A percentile compares a stretch with the other conserved stretches of the same genome.
These are phyloP conservation scores for Trichoderma breve DNA, from an alignment of 2,329 filamentous ascomycete species.

Conservation along the genomic window DNA sequence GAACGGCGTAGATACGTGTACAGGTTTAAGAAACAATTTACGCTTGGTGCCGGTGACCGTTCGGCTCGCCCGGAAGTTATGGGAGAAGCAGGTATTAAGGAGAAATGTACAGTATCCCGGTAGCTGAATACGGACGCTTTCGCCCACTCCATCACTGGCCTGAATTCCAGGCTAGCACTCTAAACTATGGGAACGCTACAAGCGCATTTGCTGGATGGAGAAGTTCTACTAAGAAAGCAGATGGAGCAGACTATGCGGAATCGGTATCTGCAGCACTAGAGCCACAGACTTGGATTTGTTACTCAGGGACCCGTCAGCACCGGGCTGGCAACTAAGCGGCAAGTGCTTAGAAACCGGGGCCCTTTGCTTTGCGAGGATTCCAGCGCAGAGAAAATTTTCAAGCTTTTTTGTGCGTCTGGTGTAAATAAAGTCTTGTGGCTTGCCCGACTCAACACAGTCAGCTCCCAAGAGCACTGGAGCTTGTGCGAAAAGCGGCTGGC, in stretches of 20 bases:
- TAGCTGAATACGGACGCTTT: not conserved
- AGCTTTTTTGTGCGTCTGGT: not conserved
- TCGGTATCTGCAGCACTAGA: not conserved
- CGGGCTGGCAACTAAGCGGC: not conserved
- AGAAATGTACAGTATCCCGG: not conserved
- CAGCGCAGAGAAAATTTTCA: not conserved
- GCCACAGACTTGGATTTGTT: not conserved
- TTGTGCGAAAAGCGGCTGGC: not conserved
- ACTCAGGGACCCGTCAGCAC: constrained; percentile 15
- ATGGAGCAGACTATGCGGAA: not conserved
- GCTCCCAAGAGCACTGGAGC: not conserved
- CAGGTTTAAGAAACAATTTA: not conserved
- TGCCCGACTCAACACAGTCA: not conserved
- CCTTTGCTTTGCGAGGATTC: not conserved
- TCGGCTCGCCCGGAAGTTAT: not conserved
- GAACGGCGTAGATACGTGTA: not conserved
- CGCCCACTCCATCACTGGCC: not conserved
- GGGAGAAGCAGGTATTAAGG: not conserved
- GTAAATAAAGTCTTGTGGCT: constrained; percentile 1
- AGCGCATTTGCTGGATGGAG: not conserved
- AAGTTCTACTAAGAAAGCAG: not conserved
- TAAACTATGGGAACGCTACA: not conserved
- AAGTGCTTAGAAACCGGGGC: constrained; percentile 18
- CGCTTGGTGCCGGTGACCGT: not conserved
- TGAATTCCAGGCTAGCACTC: not conserved